Conservation (phyloP, 768 basidiomycete species). For the Termitomyces sp. region DNA sequence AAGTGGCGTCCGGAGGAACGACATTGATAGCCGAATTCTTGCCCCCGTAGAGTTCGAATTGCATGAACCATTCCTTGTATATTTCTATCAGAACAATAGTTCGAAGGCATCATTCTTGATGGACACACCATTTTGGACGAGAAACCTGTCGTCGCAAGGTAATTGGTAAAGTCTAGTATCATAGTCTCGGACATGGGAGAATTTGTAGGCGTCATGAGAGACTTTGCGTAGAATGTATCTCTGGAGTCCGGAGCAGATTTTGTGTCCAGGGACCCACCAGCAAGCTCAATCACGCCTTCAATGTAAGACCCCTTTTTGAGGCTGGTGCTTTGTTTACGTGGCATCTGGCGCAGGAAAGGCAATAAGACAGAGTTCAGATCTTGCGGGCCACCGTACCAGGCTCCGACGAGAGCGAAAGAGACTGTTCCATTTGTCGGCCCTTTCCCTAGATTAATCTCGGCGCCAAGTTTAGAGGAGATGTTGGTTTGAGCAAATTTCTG, state of each 20-base stretch:
- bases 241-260: slow-evolving; percentile 11
- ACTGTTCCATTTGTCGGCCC: slow-evolving; percentile 25
- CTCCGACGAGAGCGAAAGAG: slow-evolving; percentile 24
- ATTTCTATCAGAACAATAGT: background rate
- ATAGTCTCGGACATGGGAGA: slow-evolving; percentile 25
- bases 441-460: slow-evolving; percentile 22
- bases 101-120: background rate
- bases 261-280: slow-evolving; percentile 19
- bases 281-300: slow-evolving; percentile 9
- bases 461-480: slow-evolving; percentile 29
- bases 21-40: slow-evolving; percentile 39
- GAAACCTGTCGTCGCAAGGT: slow-evolving; percentile 29
- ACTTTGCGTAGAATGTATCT: slow-evolving; percentile 31
- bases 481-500: slow-evolving; percentile 28
- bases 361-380: slow-evolving; percentile 9
- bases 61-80: slow-evolving; percentile 27
- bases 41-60: slow-evolving; percentile 40
- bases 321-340: background rate
- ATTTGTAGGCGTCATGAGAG: slow-evolving; percentile 24
- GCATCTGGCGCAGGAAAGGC: slow-evolving; percentile 14
- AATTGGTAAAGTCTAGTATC: slow-evolving; percentile 24
- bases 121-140: slow-evolving; percentile 20
- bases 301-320: slow-evolving; percentile 15
- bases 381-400: slow-evolving; percentile 13
- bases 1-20: slow-evolving; percentile 31